Conservation (phyloP, 306 rosid species). For the Sphenostylis stenocarpa region DNA sequence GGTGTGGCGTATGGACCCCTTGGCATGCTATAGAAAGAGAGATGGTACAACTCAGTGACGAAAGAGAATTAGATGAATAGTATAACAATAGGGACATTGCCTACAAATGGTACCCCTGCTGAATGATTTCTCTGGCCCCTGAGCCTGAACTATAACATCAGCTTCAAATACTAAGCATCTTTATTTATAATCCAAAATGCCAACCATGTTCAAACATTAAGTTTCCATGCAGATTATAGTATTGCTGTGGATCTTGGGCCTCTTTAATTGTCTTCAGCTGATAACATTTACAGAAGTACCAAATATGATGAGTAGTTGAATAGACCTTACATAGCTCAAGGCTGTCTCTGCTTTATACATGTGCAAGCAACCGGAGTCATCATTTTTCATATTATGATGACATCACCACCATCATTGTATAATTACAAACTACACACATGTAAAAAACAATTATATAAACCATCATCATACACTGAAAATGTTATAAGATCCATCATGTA, state of each 20-base stretch:
- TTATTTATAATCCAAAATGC: slow-evolving; percentile 35
- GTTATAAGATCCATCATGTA: background rate
- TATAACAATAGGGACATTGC: slow-evolving; percentile 48
- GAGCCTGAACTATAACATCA: slow-evolving; percentile 38
- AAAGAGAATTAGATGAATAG: slow-evolving; percentile 41
- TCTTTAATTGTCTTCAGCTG: slow-evolving; percentile 37
- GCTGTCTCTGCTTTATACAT: slow-evolving; percentile 42
- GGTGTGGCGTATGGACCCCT: slow-evolving; percentile 42
- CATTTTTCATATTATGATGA: slow-evolving; percentile 8
- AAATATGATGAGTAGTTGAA: slow-evolving; percentile 35
- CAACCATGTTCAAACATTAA: slow-evolving; percentile 33
- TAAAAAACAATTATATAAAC: background rate
- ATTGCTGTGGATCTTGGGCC: slow-evolving; percentile 33
- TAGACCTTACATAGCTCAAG: slow-evolving; percentile 40
- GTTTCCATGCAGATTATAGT: slow-evolving; percentile 29
- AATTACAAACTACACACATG: background rate
- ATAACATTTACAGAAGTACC: slow-evolving; percentile 35
- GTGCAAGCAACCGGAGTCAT: slow-evolving; percentile 23
- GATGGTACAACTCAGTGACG: slow-evolving; percentile 42
- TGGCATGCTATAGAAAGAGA: slow-evolving; percentile 32
- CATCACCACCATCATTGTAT: background rate
- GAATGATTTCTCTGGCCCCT: slow-evolving; percentile 40
- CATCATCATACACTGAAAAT: background rate
- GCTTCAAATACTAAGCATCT: slow-evolving; percentile 32
- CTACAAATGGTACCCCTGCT: slow-evolving; percentile 37